Conservation (phyloP, 139 green algal genomes). For the Coelastrella sp. region DNA sequence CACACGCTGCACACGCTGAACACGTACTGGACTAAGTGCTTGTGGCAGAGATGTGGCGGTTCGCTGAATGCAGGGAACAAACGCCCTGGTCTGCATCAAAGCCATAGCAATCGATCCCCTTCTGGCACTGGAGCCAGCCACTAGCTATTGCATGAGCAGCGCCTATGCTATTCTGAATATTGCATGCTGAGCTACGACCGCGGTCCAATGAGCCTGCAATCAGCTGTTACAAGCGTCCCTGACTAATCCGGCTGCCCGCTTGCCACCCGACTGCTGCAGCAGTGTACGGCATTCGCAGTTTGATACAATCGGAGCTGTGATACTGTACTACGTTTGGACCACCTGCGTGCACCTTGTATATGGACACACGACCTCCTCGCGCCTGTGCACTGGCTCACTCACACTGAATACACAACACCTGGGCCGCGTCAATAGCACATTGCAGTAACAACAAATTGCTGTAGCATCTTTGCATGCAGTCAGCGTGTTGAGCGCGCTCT, state of each 20-base stretch:
- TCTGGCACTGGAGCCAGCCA: background rate
- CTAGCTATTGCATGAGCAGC: background rate
- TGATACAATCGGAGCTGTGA: no score
- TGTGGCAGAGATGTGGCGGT: background rate
- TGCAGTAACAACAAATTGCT: background rate
- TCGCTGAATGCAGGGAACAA: conserved; percentile 22
- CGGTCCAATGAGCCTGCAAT: background rate
- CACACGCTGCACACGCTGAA: conserved; percentile 2
- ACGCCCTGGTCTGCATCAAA: conserved; percentile 14
- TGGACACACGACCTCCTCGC: no score
- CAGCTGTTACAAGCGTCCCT: background rate
- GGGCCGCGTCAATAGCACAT: no score
- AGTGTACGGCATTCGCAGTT: background rate
- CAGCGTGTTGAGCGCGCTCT: background rate
- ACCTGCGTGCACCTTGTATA: no score
- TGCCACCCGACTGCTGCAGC: background rate
- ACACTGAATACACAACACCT: no score
- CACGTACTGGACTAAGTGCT: background rate
- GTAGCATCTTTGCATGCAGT: background rate
- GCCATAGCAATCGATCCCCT: conserved; percentile 16
- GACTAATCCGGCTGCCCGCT: background rate
- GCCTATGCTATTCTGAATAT: background rate
- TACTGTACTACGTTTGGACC: no score
- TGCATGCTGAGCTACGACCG: background rate
- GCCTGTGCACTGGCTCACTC: no score